A percentile compares a stretch with the other conserved stretches of the same genome.
Evolutionary conservation across 768 basidiomycete genomes (phyloP).

Genomic region (Serendipita sp.): DNA sequence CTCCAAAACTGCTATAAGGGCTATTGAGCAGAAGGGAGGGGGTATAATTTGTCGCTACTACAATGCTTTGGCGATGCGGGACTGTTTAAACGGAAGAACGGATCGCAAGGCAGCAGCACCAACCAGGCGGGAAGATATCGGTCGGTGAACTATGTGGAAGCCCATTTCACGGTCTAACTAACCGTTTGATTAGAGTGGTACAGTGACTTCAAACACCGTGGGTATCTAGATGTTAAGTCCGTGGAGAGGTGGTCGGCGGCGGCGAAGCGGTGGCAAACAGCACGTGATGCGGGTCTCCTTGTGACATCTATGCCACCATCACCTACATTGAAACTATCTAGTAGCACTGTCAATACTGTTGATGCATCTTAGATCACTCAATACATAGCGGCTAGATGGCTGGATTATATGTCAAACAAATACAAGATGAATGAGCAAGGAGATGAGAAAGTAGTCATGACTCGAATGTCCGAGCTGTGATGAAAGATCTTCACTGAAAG

Average conservation of each 20-base stretch:
- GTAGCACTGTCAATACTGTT: no score
- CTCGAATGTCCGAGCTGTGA: no score
- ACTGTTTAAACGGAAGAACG: constrained; percentile 53
- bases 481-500: no score
- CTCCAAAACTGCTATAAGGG: constrained; percentile 68
- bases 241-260: neutral
- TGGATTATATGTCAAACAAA: no score
- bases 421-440: no score
- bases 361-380: no score
- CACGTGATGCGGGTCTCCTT: neutral
- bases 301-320: neutral
- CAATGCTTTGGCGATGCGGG: constrained; percentile 68
- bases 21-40: constrained; percentile 70
- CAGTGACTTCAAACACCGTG: neutral
- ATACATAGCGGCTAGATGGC: no score
- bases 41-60: constrained; percentile 81
- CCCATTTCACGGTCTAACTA: constrained; percentile 7
- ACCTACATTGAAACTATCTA: neutral
- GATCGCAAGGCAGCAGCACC: constrained; percentile 65
- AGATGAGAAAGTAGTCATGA: no score
- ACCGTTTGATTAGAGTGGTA: constrained; percentile 7
- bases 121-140: constrained; percentile 69
- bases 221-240: neutral
- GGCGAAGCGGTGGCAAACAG: neutral
- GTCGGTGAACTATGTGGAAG: constrained; percentile 28